Evolutionary conservation across 192 early-diverging fungal species (phyloP).

Genomic region (Cetraspora pellucida): DNA sequence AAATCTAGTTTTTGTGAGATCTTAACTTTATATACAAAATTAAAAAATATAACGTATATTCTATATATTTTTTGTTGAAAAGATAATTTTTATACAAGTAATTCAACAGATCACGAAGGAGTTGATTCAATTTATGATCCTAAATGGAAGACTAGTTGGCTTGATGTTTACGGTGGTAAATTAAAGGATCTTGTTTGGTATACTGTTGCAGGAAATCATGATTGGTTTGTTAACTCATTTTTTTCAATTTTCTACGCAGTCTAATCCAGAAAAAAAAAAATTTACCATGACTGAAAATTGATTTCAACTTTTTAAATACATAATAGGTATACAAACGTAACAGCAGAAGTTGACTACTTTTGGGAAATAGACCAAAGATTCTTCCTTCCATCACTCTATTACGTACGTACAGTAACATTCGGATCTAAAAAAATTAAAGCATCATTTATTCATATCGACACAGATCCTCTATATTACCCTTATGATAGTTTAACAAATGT

Average conservation of each 20-base stretch:
- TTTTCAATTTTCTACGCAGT: neutral
- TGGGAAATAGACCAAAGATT: neutral
- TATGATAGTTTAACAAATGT: too few relatives aligned
- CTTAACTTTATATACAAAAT: too few relatives aligned
- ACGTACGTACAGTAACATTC: constrained; percentile 12
- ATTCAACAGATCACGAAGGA: constrained; percentile 10
- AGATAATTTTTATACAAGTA: constrained; percentile 32
- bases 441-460: too few relatives aligned
- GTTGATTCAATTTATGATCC: constrained; percentile 9
- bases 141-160: constrained; percentile 20
- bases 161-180: constrained; percentile 27
- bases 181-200: constrained; percentile 14
- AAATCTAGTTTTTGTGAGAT: neutral
- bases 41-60: neutral
- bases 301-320: neutral
- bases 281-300: too few relatives aligned
- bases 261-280: neutral
- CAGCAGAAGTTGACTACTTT: constrained; percentile 28
- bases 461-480: too few relatives aligned
- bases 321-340: constrained; percentile 23
- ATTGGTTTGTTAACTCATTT: constrained; percentile 4
- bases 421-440: neutral
- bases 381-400: constrained; percentile 24
- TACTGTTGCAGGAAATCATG: constrained; percentile 30
- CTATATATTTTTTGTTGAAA: neutral